These are phyloP conservation scores for Pichia sp. DNA, from an alignment of 1,139 yeast genomes.

Conservation along the genomic window DNA sequence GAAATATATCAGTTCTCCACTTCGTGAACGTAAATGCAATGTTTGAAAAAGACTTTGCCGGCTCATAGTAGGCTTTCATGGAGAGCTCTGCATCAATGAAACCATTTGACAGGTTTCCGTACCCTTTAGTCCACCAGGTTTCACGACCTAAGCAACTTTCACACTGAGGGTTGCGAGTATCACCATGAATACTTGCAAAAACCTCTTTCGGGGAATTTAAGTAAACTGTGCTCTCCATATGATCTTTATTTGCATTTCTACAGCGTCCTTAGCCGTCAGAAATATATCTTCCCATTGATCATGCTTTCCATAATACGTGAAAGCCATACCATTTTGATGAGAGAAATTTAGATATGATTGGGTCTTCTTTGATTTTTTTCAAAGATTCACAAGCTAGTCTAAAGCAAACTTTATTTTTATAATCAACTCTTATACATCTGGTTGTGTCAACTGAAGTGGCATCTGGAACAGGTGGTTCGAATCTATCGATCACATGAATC, in stretches of 20 bases:
- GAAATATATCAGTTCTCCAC: conserved; percentile 17
- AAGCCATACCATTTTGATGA: conserved; percentile 30
- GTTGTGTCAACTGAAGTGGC: conserved; percentile 40
- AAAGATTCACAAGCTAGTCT: conserved; percentile 39
- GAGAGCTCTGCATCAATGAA: conserved; percentile 23
- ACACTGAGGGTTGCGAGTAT: conserved; percentile 5
- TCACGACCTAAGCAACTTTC: conserved; percentile 11
- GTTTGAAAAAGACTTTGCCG: conserved; percentile 18
- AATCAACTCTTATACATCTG: conserved; percentile 41
- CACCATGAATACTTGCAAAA: conserved; percentile 23
- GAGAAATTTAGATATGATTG: conserved; percentile 36
- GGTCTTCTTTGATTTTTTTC: conserved; percentile 35
- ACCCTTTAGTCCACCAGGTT: conserved; percentile 24
- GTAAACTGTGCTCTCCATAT: conserved; percentile 16
- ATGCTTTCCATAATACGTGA: conserved; percentile 23
- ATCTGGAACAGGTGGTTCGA: conserved; percentile 36
- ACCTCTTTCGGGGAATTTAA: conserved; percentile 21
- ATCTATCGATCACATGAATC: conserved; percentile 24
- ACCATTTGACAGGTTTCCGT: conserved; percentile 24
- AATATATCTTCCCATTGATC: conserved; percentile 25
- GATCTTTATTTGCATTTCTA: conserved; percentile 18
- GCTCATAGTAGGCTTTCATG: conserved; percentile 25
- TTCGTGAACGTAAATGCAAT: conserved; percentile 22
- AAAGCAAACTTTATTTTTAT: conserved; percentile 35
- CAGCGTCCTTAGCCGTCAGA: conserved; percentile 17